Base-by-base conservation (phyloP, 306 rosid species). In the Vachellia pachyceras region DNA sequence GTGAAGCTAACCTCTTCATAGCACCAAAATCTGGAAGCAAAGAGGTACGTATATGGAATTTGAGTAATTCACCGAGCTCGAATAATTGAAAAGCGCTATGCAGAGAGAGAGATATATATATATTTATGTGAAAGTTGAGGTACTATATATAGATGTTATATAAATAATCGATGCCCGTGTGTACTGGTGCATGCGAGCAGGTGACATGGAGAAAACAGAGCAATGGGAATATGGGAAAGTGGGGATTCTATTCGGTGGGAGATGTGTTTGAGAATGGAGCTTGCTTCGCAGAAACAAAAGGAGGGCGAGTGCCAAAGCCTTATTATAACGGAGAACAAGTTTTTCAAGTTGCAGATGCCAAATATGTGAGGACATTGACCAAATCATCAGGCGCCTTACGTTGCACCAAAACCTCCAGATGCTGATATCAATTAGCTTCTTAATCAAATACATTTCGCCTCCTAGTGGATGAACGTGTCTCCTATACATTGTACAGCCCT, bases 221-320 rank as follows among this genome's bases (percentile, higher is more conserved):
- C 55, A 7, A 64, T 3, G 71, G 35, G 72, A 75, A 57, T 54
- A 65, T 10, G 3, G 76, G 75, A 2, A 8, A 0, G 41, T 88
- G 89, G 78, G 42, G 80, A 41, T 87, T 87, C 39, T 23, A 85
- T 79, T 87, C 90, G 0, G 82, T 82, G n/a, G 6, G 77, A 5
- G 88, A 87, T 22, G 82, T 12, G 50, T 88, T 88, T 40, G 88
- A 88, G 55, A 88, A 85, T 10, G 91, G 91, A 77, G 89, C 84
- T 0, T 74, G 49, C 5, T 85, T 88, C 6, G 18, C 7, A 0
- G 44, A 29, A 71, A 85, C 84, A 20, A 22, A 29, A 7, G 78
- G 80, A 33, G 78, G 80, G 63, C 33, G 14, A 5, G 84, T 80
- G 45, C 71, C 14, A 12, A 77, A 71, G 7, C 85, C 89, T 0